These are phyloP conservation scores for Panellus pusillus DNA, from an alignment of 768 basidiomycete species.

Conservation along the genomic window DNA sequence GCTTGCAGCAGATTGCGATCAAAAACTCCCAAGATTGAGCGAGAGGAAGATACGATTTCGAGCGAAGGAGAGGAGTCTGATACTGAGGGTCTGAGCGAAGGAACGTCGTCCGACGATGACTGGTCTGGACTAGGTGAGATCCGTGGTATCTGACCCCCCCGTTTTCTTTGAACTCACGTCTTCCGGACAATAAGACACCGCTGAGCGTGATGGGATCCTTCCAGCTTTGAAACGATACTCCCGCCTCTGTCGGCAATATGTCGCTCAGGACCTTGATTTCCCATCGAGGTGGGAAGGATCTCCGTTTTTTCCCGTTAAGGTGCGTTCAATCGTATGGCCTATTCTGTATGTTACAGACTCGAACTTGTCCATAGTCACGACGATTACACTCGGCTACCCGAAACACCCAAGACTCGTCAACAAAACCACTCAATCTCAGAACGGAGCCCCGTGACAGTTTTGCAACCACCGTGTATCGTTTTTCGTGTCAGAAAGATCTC, in stretches of 20 bases:
- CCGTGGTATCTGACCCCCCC: not conserved
- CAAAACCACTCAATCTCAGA: not conserved
- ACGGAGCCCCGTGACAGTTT: slow-evolving; percentile 21
- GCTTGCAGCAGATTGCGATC: slow-evolving; percentile 52
- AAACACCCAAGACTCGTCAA: not conserved
- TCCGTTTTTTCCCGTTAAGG: slow-evolving; percentile 47
- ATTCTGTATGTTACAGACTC: not conserved
- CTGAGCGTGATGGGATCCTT: not conserved
- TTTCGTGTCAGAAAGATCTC: slow-evolving; percentile 39
- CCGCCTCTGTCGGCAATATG: slow-evolving; percentile 49
- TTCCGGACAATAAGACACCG: not conserved
- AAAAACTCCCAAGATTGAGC: slow-evolving; percentile 47
- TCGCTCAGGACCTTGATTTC: slow-evolving; percentile 29
- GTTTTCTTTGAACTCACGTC: not conserved
- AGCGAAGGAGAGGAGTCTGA: slow-evolving; percentile 82
- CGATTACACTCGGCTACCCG: slow-evolving; percentile 15
- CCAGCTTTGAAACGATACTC: slow-evolving; percentile 47
- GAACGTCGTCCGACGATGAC: slow-evolving; percentile 45
- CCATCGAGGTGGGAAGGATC: slow-evolving; percentile 47
- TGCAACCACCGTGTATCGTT: slow-evolving; percentile 39
- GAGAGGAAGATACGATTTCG: slow-evolving; percentile 51
- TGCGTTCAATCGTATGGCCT: slow-evolving; percentile 24
- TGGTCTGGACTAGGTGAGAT: slow-evolving; percentile 49
- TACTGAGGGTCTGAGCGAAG: slow-evolving; percentile 65
- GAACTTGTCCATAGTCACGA: slow-evolving; percentile 23